phyloP scores from a whole-genome alignment of 176 grass and related monocot species.

The Saccharum officinarum region DNA sequence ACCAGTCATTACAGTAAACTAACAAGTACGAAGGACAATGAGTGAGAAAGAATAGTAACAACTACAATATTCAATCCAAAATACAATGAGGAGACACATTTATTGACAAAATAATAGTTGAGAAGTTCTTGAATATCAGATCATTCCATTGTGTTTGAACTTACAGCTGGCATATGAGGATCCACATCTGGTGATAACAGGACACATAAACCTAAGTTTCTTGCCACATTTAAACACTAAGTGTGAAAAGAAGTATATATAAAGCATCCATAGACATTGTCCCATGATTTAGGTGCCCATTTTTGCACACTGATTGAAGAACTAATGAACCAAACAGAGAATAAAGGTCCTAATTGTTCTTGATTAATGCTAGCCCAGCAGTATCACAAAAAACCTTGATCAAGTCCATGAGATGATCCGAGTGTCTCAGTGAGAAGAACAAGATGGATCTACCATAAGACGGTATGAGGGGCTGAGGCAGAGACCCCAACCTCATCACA shows the following conservation, averaged over 20 bases:
- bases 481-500: slow-evolving; percentile 14
- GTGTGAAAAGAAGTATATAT: slow-evolving; percentile 3
- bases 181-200: slow-evolving; percentile 2
- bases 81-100: not conserved
- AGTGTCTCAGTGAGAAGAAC: not conserved
- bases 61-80: slow-evolving; percentile 10
- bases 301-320: slow-evolving; percentile 11
- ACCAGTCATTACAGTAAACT: not conserved
- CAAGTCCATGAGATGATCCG: not conserved
- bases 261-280: slow-evolving; percentile 6
- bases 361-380: not conserved
- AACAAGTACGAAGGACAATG: not conserved
- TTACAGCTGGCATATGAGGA: slow-evolving; percentile 17
- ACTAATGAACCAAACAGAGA: not conserved
- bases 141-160: not conserved
- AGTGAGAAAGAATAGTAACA: slow-evolving; percentile 12
- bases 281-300: slow-evolving; percentile 1
- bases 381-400: not conserved
- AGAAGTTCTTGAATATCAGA: slow-evolving; percentile 1
- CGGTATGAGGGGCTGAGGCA: not conserved
- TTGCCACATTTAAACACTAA: not conserved
- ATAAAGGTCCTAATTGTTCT: not conserved
- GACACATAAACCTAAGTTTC: slow-evolving; percentile 9
- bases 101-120: not conserved
- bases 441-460: not conserved